A percentile compares a stretch with the other conserved stretches of the same genome.
Evolutionary conservation across 228 moss, liverwort and hornwort species (phyloP).

Genomic region (Sphagnum fallax): DNA sequence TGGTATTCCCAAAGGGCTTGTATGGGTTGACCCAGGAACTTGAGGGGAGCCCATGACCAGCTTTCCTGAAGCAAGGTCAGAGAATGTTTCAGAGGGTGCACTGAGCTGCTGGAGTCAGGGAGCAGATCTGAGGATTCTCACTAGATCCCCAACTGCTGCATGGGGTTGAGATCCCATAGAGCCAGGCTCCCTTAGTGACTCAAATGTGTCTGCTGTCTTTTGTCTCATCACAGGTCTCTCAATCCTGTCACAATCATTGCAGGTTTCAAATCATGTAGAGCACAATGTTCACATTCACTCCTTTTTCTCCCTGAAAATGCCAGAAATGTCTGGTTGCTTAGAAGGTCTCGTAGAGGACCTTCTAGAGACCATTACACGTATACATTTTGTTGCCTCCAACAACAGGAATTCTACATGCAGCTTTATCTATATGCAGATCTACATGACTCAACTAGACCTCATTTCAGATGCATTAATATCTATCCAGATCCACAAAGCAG

Average conservation of each 20-base stretch:
- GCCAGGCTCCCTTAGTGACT: constrained; percentile 48
- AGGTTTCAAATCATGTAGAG: too few relatives aligned
- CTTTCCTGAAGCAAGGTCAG: constrained; percentile 23
- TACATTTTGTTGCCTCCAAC: too few relatives aligned
- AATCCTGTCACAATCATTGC: constrained; percentile 34
- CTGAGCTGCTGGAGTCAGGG: constrained; percentile 71
- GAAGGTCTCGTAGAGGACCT: too few relatives aligned
- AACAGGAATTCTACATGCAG: too few relatives aligned
- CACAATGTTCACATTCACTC: too few relatives aligned
- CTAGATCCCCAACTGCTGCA: constrained; percentile 80
- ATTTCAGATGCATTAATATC: too few relatives aligned
- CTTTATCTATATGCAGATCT: too few relatives aligned
- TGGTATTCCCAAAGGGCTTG: background rate
- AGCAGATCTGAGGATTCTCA: constrained; percentile 71
- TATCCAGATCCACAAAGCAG: too few relatives aligned
- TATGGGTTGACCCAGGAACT: background rate
- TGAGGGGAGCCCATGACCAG: constrained; percentile 8
- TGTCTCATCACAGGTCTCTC: constrained; percentile 58
- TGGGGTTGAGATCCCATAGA: constrained; percentile 29
- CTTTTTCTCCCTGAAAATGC: too few relatives aligned
- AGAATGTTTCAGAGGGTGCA: constrained; percentile 31
- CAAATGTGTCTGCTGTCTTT: constrained; percentile 58
- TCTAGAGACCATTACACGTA: too few relatives aligned
- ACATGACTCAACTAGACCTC: too few relatives aligned
- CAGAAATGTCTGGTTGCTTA: too few relatives aligned